phyloP scores from a whole-genome alignment of 345 rosid species.

The Syzygium grande region DNA sequence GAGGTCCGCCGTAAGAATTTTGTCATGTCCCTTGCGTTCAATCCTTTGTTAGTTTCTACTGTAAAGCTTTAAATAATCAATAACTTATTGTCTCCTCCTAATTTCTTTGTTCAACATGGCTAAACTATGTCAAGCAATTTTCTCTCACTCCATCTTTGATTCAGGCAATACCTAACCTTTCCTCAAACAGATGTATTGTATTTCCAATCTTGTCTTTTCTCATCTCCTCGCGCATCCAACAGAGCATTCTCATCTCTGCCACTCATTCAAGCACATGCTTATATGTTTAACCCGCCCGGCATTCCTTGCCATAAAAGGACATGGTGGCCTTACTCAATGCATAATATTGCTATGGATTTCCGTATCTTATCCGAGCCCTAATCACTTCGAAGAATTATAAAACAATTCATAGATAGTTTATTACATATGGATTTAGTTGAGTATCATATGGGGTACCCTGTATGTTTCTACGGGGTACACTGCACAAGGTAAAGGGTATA shows the following conservation, averaged over 20 bases:
- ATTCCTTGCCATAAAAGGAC: not conserved
- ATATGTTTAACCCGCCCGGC: not conserved
- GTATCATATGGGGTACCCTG: no score
- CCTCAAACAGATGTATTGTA: no score
- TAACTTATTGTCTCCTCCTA: not conserved
- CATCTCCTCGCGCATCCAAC: not conserved
- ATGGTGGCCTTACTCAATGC: not conserved
- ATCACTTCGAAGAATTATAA: not conserved
- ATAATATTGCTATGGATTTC: not conserved
- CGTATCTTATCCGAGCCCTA: not conserved
- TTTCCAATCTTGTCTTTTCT: not conserved
- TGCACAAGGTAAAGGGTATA: not conserved
- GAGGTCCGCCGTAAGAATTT: no score
- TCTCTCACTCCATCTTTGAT: not conserved
- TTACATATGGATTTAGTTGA: not conserved
- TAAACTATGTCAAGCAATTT: not conserved
- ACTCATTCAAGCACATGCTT: not conserved
- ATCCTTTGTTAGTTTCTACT: no score
- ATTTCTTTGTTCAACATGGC: not conserved
- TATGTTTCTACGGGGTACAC: not conserved
- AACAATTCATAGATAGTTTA: not conserved
- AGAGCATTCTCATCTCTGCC: not conserved
- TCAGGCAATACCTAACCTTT: not conserved
- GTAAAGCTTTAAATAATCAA: not conserved
- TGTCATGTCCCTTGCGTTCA: no score